Evolutionary conservation across 805 yeast species (phyloP).

Genomic region (Peterozyma toletana): DNA sequence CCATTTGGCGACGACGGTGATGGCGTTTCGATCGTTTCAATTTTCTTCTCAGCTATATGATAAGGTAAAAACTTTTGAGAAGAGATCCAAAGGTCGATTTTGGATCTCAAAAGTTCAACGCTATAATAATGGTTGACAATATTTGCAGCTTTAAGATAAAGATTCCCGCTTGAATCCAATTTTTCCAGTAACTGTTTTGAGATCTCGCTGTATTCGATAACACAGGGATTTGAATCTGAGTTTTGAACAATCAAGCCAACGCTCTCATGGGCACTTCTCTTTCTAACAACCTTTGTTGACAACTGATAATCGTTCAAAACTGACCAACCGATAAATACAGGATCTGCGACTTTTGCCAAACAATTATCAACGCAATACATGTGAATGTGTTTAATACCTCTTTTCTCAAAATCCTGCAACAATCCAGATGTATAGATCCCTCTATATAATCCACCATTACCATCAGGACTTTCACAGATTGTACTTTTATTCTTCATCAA

Average conservation of each 20-base stretch:
- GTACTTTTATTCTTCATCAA: slow-evolving; percentile 47
- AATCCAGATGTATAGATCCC: slow-evolving; percentile 64
- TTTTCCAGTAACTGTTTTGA: slow-evolving; percentile 64
- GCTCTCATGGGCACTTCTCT: slow-evolving; percentile 77
- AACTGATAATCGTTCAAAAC: slow-evolving; percentile 57
- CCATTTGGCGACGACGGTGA: slow-evolving; percentile 83
- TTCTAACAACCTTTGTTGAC: slow-evolving; percentile 93
- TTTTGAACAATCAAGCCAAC: slow-evolving; percentile 88
- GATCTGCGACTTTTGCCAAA: slow-evolving; percentile 89
- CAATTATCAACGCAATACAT: slow-evolving; percentile 97
- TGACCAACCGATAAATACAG: slow-evolving; percentile 82
- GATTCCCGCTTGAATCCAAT: slow-evolving; percentile 50
- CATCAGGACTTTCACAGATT: slow-evolving; percentile 89
- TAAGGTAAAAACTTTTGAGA: slow-evolving; percentile 71
- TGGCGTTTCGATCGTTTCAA: slow-evolving; percentile 46
- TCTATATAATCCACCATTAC: slow-evolving; percentile 93
- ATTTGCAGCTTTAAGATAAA: slow-evolving; percentile 87
- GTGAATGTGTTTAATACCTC: slow-evolving; percentile 82
- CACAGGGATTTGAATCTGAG: slow-evolving; percentile 62
- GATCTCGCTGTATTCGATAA: slow-evolving; percentile 92
- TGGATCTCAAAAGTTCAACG: slow-evolving; percentile 55
- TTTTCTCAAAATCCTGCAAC: slow-evolving; percentile 55
- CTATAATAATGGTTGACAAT: slow-evolving; percentile 96
- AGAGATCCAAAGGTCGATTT: slow-evolving; percentile 64
- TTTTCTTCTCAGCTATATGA: slow-evolving; percentile 91